Evolutionary conservation across 2,329 filamentous ascomycete species (phyloP), one percentile per base, ranked within the genome.

Genomic region (Neopestalotiopsis rosae): DNA sequence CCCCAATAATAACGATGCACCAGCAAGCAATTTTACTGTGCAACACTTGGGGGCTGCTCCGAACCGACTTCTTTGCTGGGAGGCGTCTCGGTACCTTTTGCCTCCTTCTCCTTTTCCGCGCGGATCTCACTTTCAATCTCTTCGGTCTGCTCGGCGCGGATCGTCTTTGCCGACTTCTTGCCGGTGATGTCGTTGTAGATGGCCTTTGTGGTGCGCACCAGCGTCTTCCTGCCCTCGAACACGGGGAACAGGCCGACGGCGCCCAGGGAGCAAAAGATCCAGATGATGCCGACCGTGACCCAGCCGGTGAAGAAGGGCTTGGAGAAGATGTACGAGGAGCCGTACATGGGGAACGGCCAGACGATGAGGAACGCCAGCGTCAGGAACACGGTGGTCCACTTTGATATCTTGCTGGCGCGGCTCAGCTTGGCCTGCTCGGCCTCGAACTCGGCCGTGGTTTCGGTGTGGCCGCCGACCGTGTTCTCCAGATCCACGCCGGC

Each of bases 331-430:
- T 97, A 97, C 0, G 88, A 88, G 0, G 87, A 86, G 12, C 94
- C 94, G 76, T 96, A 97, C 89, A 97, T 90, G 1, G 94, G 94
- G 87, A 97, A 95, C 0, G 95, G 94, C 94, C 94, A 97, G 17
- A 97, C 87, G 1, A 97, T 85, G 0, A 97, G 83, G 68, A 97
- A 84, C 0, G 89, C 86, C 0, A 97, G 70, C 0, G 93, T 92
- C 82, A 94, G 84, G 72, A 87, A 79, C 10, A 89, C 83, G 0
- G 91, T 93, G 40, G 80, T 79, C 66, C 75, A 76, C 63, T 82
- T 81, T 0, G 85, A 84, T 42, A 86, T 84, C 69, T 82, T 85
- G 6, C 87, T 87, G 0, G 88, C 86, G 32, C 82, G 84, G 70
- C 86, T 83, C 38, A 91, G 81, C 72, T 87, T 86, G 20, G 76